Evolutionary conservation across 2,329 filamentous ascomycete genomes (phyloP).

Genomic region (Grosmannia huntii): DNA sequence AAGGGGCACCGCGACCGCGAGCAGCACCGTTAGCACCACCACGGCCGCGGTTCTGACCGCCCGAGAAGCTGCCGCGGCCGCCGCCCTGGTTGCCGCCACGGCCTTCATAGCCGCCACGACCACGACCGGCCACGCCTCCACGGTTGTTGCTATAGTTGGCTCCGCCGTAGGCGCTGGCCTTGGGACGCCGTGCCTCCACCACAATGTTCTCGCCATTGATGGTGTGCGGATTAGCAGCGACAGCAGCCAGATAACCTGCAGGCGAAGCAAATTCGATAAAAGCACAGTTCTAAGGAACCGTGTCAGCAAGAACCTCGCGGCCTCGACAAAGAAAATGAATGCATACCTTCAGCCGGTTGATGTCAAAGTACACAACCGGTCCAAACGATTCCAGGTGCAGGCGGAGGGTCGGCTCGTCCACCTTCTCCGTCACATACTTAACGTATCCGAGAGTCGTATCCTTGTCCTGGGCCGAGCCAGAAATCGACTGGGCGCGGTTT

Average conservation of each 20-base stretch:
- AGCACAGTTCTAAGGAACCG: conserved; percentile 63
- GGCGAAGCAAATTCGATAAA: conserved; percentile 85
- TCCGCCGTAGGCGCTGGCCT: conserved; percentile 56
- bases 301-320: neutral
- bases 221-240: conserved; percentile 72
- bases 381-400: conserved; percentile 59
- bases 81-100: conserved; percentile 44
- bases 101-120: conserved; percentile 52
- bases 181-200: conserved; percentile 80
- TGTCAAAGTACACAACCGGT: conserved; percentile 59
- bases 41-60: conserved; percentile 41
- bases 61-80: conserved; percentile 55
- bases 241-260: conserved; percentile 71
- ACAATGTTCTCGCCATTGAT: conserved; percentile 72
- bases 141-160: conserved; percentile 52
- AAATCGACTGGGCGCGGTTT: conserved; percentile 56
- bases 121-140: conserved; percentile 47
- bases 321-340: neutral
- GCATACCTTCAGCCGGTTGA: conserved; percentile 69
- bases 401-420: conserved; percentile 62
- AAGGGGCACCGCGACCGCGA: conserved; percentile 49
- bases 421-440: conserved; percentile 87
- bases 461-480: conserved; percentile 49
- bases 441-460: conserved; percentile 78
- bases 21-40: conserved; percentile 56